Percentiles rank a stretch among this genome's conserved stretches.
These are phyloP conservation scores for Apiospora pterosperma DNA, from an alignment of 2,329 filamentous ascomycete species.

Conservation along the genomic window DNA sequence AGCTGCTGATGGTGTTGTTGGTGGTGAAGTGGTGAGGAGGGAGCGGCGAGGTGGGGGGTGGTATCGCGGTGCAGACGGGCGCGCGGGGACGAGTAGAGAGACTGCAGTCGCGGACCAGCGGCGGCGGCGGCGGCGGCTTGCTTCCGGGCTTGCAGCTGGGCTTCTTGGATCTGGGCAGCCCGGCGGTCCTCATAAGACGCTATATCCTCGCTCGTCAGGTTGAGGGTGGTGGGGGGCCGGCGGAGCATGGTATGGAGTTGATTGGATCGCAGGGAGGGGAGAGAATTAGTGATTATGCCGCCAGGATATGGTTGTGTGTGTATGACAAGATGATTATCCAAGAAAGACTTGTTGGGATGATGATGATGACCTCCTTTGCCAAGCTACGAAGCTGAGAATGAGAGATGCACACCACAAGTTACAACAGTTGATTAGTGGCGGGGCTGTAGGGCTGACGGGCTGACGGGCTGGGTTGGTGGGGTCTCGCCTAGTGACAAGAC, in stretches of 20 bases:
- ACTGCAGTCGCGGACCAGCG: neutral
- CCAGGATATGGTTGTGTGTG: neutral
- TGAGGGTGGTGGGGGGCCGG: constrained; percentile 63
- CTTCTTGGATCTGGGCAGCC: constrained; percentile 18
- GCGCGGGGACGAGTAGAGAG: neutral
- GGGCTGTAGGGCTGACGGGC: constrained; percentile 2
- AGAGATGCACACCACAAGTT: too few species aligned
- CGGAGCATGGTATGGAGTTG: constrained; percentile 55
- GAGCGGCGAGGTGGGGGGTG: neutral
- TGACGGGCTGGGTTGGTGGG: neutral
- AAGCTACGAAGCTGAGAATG: too few species aligned
- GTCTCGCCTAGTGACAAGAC: neutral
- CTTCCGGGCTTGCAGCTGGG: neutral
- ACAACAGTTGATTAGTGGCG: neutral
- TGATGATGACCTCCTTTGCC: too few species aligned
- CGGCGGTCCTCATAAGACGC: constrained; percentile 66
- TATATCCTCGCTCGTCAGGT: constrained; percentile 67
- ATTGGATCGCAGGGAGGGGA: neutral
- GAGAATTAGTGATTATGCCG: neutral
- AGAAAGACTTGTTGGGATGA: too few species aligned
- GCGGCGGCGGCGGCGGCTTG: neutral
- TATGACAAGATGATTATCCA: neutral
- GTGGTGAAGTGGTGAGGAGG: neutral
- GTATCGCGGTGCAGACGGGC: neutral
- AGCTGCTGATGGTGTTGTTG: neutral